These are phyloP conservation scores for Sechiopsis laciniata DNA, from an alignment of 306 rosid species.

Conservation along the genomic window DNA sequence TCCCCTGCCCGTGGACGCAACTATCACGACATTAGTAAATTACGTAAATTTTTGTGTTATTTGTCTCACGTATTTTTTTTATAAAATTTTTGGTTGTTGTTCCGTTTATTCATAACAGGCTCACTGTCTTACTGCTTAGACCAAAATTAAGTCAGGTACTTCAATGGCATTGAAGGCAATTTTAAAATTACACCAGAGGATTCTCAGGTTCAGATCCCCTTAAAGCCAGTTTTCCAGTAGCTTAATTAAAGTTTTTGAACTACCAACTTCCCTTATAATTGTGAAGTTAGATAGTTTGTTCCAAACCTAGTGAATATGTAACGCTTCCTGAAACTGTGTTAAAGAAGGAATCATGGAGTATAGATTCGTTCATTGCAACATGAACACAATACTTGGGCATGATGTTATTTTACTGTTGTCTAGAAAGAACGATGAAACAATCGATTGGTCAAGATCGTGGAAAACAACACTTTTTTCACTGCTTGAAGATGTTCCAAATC, in stretches of 20 bases:
- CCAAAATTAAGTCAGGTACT: background rate
- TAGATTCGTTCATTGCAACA: background rate
- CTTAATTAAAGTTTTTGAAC: background rate
- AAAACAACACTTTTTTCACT: conserved; percentile 61
- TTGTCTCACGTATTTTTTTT: too few relatives aligned
- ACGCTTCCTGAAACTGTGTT: background rate
- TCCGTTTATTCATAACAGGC: too few relatives aligned
- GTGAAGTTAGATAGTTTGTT: background rate
- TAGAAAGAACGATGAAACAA: conserved; percentile 68
- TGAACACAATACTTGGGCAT: conserved; percentile 26
- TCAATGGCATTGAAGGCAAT: background rate
- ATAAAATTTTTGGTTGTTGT: too few relatives aligned
- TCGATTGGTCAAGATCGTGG: conserved; percentile 74
- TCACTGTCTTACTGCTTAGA: background rate
- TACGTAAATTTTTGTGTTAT: too few relatives aligned
- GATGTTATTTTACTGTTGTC: conserved; percentile 48
- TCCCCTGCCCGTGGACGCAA: too few relatives aligned
- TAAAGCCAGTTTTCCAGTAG: background rate
- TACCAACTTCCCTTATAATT: background rate
- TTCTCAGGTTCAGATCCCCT: background rate
- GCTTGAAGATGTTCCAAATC: conserved; percentile 61
- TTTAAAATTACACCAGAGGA: background rate
- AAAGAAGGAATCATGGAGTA: background rate
- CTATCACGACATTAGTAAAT: too few relatives aligned
- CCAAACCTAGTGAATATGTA: background rate